Conservation (phyloP, 805 yeast species). For the Saccharomycopsis sp. region DNA sequence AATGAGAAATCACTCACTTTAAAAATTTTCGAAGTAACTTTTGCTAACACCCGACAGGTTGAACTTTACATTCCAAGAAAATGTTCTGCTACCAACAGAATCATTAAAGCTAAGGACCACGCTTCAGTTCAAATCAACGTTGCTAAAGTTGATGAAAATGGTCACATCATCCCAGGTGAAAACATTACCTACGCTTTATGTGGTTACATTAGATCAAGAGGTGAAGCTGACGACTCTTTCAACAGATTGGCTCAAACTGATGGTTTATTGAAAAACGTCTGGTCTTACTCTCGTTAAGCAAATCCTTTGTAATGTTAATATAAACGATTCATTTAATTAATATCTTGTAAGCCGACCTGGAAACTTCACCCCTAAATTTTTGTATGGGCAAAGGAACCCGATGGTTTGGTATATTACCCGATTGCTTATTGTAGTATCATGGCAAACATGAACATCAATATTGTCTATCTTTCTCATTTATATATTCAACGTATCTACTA, state of each 20-base stretch:
- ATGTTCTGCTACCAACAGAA: slow-evolving; percentile 99
- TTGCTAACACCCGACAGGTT: slow-evolving; percentile 53
- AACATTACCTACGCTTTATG: slow-evolving; percentile 92
- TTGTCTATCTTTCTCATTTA: too few species aligned
- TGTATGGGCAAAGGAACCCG: background rate
- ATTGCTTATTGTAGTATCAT: slow-evolving; percentile 59
- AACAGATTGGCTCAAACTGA: slow-evolving; percentile 99
- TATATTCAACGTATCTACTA: too few species aligned
- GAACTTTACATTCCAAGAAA: slow-evolving; percentile 99
- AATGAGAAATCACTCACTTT: too few species aligned
- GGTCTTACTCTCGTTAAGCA: slow-evolving; percentile 86
- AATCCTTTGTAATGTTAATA: slow-evolving; percentile 24
- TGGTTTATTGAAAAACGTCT: slow-evolving; percentile 94
- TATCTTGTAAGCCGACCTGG: background rate
- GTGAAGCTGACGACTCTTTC: slow-evolving; percentile 98
- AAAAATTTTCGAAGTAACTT: too few species aligned
- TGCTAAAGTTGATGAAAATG: slow-evolving; percentile 96
- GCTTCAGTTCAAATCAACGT: slow-evolving; percentile 98
- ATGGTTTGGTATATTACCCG: too few species aligned
- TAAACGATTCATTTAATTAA: slow-evolving; percentile 7
- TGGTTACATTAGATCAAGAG: slow-evolving; percentile 97
- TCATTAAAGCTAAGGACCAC: slow-evolving; percentile 99
- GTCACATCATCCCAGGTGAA: slow-evolving; percentile 87
- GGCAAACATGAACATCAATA: too few species aligned
- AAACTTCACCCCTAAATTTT: background rate